Base-by-base conservation (phyloP, 352 stramenopile species). In the Phytophthora tentaculata region DNA sequence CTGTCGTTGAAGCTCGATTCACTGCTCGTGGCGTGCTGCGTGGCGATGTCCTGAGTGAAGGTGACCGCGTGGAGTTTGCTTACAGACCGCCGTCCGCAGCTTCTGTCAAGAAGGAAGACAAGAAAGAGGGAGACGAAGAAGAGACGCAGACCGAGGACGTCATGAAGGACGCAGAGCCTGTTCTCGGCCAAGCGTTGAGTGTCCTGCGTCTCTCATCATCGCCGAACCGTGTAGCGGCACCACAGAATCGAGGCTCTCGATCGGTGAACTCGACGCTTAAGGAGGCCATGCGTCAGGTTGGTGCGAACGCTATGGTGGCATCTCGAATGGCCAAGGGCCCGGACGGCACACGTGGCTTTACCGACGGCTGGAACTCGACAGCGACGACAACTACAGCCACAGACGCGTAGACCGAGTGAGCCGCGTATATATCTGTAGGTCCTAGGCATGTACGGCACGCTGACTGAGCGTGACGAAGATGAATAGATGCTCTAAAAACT, bases 41-140 rank as follows among this genome's bases (percentile, higher is more conserved):
- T 43, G 80, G 77, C 10, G 83, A 91, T 47, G 55, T 86, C 12
- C 66, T 95, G 3, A 74, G 61, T 13, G 81, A 87, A 22, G 86
- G 84, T 9, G 86, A 95, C 65, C 83, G 81, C 55, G 84, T 95
- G 7, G 83, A 93, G 71, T 93, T 91, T 80, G 80, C 81, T 26
- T 72, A 81, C 47, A 67, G 47, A 29, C 47, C 39, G 19, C 66
- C 43, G 54, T 72, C 56, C 68, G 74, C 58, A 59, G 67, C 56
- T 50, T 78, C 28, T 55, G 77, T 68, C 70, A 81, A 76, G 52
- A 32, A 64, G 60, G 65, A 64, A 49, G 72, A 80, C 54, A 76
- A 76, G 57, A 37, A 73, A 61, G 56, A 22, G 24, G 62, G 53
- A 23, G 54, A 68, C 17, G 32, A 70, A 16, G 65, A 64, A 29